A percentile compares a stretch with the other conserved stretches of the same genome.
Conservation (phyloP, 306 rosid genomes). For the Crotalaria pallida region DNA sequence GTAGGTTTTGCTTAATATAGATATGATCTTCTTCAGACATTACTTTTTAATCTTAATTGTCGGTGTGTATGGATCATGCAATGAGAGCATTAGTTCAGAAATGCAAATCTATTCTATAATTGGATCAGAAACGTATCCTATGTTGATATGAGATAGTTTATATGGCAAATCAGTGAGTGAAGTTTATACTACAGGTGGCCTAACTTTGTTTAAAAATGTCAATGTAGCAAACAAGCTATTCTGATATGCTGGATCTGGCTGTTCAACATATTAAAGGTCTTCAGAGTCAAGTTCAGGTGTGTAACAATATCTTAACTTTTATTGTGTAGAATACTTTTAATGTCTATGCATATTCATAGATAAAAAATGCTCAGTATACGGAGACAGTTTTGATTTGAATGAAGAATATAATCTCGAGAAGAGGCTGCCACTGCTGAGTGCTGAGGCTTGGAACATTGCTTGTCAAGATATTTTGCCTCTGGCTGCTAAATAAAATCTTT, state of each 20-base stretch:
- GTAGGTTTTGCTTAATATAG: not conserved
- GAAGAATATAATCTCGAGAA: not conserved
- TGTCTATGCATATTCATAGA: not conserved
- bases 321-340: not conserved
- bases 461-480: not conserved
- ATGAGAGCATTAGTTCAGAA: not conserved
- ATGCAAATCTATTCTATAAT: not conserved
- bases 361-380: not conserved
- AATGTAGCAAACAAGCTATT: slow-evolving; percentile 92
- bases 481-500: not conserved
- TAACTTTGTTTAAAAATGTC: slow-evolving; percentile 12
- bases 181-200: not conserved
- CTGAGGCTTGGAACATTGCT: not conserved
- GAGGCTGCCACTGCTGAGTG: not conserved
- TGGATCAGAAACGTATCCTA: not conserved
- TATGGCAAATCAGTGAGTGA: not conserved
- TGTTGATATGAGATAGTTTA: not conserved
- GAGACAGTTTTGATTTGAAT: not conserved
- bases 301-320: slow-evolving; percentile 11
- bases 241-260: slow-evolving; percentile 97
- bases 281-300: slow-evolving; percentile 86
- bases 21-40: not conserved
- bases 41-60: not conserved
- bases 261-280: slow-evolving; percentile 98
- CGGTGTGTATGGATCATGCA: not conserved